Base-by-base conservation (phyloP, 257 asterid genomes). In the Nicotiana tomentosiformis region DNA sequence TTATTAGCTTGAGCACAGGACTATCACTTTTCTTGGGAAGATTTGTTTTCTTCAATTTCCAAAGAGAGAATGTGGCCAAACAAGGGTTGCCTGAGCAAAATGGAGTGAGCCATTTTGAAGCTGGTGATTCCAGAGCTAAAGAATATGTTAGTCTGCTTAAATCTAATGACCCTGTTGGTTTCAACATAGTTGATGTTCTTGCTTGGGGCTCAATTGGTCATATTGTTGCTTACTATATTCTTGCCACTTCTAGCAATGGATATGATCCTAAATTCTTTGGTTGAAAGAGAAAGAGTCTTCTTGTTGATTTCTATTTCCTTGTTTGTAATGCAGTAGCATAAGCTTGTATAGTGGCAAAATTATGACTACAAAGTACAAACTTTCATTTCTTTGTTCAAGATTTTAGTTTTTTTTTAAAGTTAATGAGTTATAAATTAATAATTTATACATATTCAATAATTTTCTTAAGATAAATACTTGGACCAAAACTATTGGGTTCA, bases 121-220 rank as follows among this genome's bases (percentile, higher is more conserved):
- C 99, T 8, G 98, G 99, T 4, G 99, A 96, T 51, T 67, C 76
- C 0, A 87, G 99, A 6, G 99, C 99, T 6, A 96, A 96, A 90
- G 98, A 96, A 84, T 96, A 96, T 83, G 95, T 96, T 12, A 94
- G 99, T 84, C 88, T 96, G 16, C 91, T 96, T 20, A 96, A 96
- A 43, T 96, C 98, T 1, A 96, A 96, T 77, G 99, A 96, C 20
- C 99, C 99, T 0, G 97, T 96, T 6, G 99, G 99, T 0, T 96
- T 96, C 66, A 96, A 96, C 92, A 92, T 96, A 37, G 98, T 96
- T 7, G 99, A 96, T 87, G 98, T 96, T 0, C 92, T 96, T 7
- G 98, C 98, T 0, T 96, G 99, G 99, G 99, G 99, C 0, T 96
- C 99, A 0, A 93, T 96, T 20, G 99, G 99, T 2, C 99, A 96